Evolutionary conservation across 2,329 filamentous ascomycete species (phyloP), one percentile per base, ranked within the genome.

Genomic region (Penicillium sp.): DNA sequence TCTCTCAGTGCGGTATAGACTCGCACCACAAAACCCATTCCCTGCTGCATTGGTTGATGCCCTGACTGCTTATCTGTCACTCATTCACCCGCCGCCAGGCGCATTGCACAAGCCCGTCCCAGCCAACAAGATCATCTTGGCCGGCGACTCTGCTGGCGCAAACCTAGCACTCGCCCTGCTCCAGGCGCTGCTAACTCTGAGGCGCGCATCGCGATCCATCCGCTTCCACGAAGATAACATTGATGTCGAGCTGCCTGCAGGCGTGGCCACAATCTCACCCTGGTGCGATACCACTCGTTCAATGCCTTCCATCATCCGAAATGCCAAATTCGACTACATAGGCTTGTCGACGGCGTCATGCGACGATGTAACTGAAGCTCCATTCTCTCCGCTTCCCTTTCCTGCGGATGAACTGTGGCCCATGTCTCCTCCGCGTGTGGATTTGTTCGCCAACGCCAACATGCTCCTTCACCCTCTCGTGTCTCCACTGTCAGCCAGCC

Each of bases 21-120:
- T 77, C 6, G 74, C 74, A 2, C 75, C 75, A 13, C 72, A 77
- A 44, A 63, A 74, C 37, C 71, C 75, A 8, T 78, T 77, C 53
- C 75, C 75, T 13, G 66, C 73, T 4, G 72, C 72, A 3, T 58
- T 78, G 5, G 64, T 77, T 35, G 75, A 78, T 56, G 67, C 70
- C 24, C 59, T 78, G n/a, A 63, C 72, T 12, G 69, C 72, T n/a
- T 78, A 77, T 50, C 64, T 78, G 3, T 73, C 70, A 25, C 67
- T 78, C 25, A 63, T 77, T 6, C 67, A 72, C 10, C 75, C 74
- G 9, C 73, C 74, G 0, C 59, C 66, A 10, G 72, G 70, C 10
- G 66, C 73, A 15, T 57, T 71, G 12, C 74, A 77, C 50, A 59
- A 66, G 13, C 65, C 75, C 13, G 62, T 77, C 2, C 66, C 69